phyloP scores from a whole-genome alignment of 495 filamentous ascomycete species.

The Penicillium salamii region DNA sequence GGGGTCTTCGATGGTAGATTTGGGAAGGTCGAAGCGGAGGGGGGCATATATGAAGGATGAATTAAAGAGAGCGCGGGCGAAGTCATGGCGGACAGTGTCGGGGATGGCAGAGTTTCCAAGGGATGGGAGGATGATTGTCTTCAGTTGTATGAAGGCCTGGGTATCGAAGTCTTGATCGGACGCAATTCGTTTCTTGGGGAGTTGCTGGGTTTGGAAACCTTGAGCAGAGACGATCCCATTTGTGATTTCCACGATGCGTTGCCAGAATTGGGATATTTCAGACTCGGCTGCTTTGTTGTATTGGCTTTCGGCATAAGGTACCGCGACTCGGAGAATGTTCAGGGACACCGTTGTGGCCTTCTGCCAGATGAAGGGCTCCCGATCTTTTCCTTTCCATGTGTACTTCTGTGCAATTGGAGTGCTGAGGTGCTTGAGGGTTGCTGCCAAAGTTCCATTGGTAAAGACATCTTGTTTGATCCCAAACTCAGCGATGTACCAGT shows the following conservation, averaged over 20 bases:
- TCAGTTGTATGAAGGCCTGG: slow-evolving; percentile 62
- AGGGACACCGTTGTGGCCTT: slow-evolving; percentile 69
- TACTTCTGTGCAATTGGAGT: slow-evolving; percentile 75
- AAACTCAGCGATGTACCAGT: slow-evolving; percentile 60
- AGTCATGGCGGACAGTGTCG: slow-evolving; percentile 65
- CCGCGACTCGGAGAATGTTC: slow-evolving; percentile 62
- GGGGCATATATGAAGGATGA: slow-evolving; percentile 78
- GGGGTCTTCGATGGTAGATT: slow-evolving; percentile 44
- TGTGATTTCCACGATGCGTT: slow-evolving; percentile 35
- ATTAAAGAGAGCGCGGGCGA: slow-evolving; percentile 73
- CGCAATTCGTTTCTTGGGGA: slow-evolving; percentile 25
- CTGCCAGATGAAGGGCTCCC: slow-evolving; percentile 68
- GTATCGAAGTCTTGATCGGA: slow-evolving; percentile 75
- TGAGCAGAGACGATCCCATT: slow-evolving; percentile 42
- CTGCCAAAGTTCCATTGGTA: slow-evolving; percentile 55
- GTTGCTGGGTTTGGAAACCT: slow-evolving; percentile 28
- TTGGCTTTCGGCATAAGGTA: slow-evolving; percentile 59
- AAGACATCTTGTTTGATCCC: slow-evolving; percentile 65
- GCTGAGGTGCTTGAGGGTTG: slow-evolving; percentile 60
- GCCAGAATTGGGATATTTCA: slow-evolving; percentile 42
- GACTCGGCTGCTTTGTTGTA: slow-evolving; percentile 28
- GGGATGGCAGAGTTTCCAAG: slow-evolving; percentile 64
- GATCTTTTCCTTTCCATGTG: slow-evolving; percentile 56
- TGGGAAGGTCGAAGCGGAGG: slow-evolving; percentile 60
- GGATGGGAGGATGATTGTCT: slow-evolving; percentile 68